A percentile compares a stretch with the other conserved stretches of the same genome.
Evolutionary conservation across 805 yeast species (phyloP).

Genomic region (Monosporozyma servazzii): DNA sequence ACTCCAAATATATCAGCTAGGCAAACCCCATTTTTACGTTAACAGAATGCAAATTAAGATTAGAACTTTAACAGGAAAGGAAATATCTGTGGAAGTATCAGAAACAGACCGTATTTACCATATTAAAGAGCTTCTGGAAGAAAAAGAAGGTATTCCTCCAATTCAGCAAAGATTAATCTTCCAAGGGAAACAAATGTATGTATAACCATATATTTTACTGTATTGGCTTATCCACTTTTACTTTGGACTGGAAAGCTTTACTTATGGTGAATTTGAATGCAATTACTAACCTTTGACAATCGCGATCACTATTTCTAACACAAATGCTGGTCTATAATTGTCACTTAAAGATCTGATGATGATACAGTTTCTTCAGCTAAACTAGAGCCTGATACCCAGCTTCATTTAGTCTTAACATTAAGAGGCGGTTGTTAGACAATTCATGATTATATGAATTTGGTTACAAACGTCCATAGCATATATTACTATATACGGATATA

Average conservation of each 20-base stretch:
- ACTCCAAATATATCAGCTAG: background rate
- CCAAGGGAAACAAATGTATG: conserved; percentile 83
- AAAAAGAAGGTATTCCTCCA: conserved; percentile 95
- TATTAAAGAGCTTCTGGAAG: conserved; percentile 87
- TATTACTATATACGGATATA: background rate
- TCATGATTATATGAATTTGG: no score
- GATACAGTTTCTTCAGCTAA: conserved; percentile 62
- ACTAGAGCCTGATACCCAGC: conserved; percentile 75
- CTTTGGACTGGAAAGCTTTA: no score
- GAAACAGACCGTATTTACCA: conserved; percentile 41
- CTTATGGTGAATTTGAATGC: background rate
- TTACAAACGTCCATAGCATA: background rate
- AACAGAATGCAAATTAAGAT: conserved; percentile 20
- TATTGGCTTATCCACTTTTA: background rate
- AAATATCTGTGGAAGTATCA: conserved; percentile 29
- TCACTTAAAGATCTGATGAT: conserved; percentile 49
- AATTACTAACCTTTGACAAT: background rate
- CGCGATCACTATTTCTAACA: background rate
- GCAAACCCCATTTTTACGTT: background rate
- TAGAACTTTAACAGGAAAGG: conserved; percentile 29
- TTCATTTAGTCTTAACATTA: conserved; percentile 84
- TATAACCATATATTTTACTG: conserved; percentile 9
- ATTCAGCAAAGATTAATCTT: conserved; percentile 86
- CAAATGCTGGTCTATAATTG: background rate
- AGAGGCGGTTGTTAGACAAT: conserved; percentile 67